These are phyloP conservation scores for Monilinia polystroma DNA, from an alignment of 2,329 filamentous ascomycete species.

Conservation along the genomic window DNA sequence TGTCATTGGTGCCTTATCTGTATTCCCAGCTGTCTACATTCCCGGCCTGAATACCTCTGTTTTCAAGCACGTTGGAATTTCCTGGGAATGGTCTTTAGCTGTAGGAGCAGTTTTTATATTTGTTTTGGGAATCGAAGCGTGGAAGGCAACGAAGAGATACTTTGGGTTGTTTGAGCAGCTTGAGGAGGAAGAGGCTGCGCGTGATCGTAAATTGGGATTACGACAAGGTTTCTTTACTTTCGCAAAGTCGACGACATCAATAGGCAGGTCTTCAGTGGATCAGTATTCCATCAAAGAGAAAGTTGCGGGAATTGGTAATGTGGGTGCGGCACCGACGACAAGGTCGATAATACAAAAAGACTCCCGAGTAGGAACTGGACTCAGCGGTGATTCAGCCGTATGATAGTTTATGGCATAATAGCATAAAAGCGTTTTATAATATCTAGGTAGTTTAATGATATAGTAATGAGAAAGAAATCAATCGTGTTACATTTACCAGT, in stretches of 20 bases:
- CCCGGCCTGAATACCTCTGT: slow-evolving; percentile 64
- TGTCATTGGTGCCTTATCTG: slow-evolving; percentile 54
- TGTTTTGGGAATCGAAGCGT: slow-evolving; percentile 61
- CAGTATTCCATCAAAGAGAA: slow-evolving; percentile 26
- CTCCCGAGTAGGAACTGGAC: background rate
- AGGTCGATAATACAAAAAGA: background rate
- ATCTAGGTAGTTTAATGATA: background rate
- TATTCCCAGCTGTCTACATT: slow-evolving; percentile 65
- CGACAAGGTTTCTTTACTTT: slow-evolving; percentile 17
- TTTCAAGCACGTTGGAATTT: slow-evolving; percentile 64
- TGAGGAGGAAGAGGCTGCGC: background rate
- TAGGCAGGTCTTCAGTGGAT: slow-evolving; percentile 1
- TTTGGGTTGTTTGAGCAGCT: slow-evolving; percentile 21
- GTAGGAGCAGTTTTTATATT: slow-evolving; percentile 61
- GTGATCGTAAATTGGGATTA: background rate
- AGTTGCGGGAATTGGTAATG: slow-evolving; percentile 21
- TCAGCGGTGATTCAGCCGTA: slow-evolving; percentile 1
- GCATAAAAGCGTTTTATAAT: background rate
- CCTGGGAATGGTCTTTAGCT: slow-evolving; percentile 69
- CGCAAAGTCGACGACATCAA: slow-evolving; percentile 1
- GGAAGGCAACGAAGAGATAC: slow-evolving; percentile 64
- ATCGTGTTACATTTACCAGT: background rate
- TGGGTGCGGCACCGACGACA: slow-evolving; percentile 1
- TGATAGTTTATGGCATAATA: background rate
- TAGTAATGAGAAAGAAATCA: background rate